Evolutionary conservation across 1,284 basidiomycete genomes (phyloP), one percentile per base, ranked within the genome.

Genomic region (Ustilago crameri): DNA sequence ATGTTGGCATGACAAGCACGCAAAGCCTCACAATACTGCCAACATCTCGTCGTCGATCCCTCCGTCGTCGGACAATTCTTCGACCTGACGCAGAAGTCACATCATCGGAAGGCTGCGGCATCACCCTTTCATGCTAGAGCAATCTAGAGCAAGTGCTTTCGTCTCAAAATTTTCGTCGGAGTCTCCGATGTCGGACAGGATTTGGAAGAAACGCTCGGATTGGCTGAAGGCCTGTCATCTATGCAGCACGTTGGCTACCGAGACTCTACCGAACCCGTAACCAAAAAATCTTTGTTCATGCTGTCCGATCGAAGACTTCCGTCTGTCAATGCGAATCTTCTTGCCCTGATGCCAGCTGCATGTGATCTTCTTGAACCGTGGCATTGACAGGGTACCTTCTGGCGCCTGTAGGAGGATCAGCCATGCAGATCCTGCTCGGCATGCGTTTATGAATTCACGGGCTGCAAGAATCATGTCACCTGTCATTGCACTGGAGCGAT

Each of bases 261-360:
- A 42, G 18, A 12, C 22, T 42, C 17, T 23, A 10, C 22, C 41
- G 41, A 48, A 51, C 53, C 47, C 51, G 45, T 53, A 46, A 64
- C 62, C 49, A 27, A 30, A 20, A 40, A 17, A 12, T 3, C 22
- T 10, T 17, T 40, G 27, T 15, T 30, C 51, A 12, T 30, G 30
- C 30, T 30, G 5, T 30, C 30, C 30, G 30, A n/a, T 55, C 59
- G 61, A 51, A 64, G 58, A 46, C 41, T 48, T 65, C 51, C 55
- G 55, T 49, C 55, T 58, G 26, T 50, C 55, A 53, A 53, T 58
- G 17, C 20, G 23, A 42, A 50, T 40, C 22, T 15, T 41, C 35
- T 40, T 20, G 41, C 61, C 35, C 30, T 30, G 35, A 44, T 37
- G 34, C 56, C 47, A 46, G 55, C 41, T 54, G 47, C 55, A 54